phyloP scores from a whole-genome alignment of 2,329 filamentous ascomycete genomes.

The Monosporascus sp. region DNA sequence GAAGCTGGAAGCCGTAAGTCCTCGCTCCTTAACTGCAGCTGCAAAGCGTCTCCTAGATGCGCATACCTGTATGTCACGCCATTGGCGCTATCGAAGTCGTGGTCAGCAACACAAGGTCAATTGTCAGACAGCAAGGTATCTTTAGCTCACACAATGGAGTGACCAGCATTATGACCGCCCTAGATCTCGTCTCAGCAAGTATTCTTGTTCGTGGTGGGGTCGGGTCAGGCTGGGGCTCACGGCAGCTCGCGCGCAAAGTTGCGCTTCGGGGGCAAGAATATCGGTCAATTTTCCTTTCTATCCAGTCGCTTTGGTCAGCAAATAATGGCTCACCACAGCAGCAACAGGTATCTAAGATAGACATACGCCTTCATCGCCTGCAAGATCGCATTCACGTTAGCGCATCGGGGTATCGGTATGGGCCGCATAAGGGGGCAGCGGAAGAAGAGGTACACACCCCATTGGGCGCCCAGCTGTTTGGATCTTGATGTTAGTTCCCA shows the following conservation, averaged over 20 bases:
- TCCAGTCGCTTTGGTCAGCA: too few relatives aligned
- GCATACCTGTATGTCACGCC: slow-evolving; percentile 3
- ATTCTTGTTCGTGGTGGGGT: background rate
- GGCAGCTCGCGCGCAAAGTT: slow-evolving; percentile 5
- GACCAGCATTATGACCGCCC: slow-evolving; percentile 8
- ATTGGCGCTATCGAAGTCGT: background rate
- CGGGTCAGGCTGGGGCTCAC: background rate
- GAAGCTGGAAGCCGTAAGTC: slow-evolving; percentile 33
- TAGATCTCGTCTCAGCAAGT: background rate
- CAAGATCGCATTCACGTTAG: too few relatives aligned
- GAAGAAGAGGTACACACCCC: too few relatives aligned
- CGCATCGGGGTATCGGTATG: too few relatives aligned
- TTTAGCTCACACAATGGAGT: slow-evolving; percentile 4
- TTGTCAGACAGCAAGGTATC: background rate
- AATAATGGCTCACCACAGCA: too few relatives aligned
- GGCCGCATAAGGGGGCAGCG: too few relatives aligned
- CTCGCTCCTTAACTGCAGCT: background rate
- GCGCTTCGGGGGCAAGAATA: slow-evolving; percentile 3
- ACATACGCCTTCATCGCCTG: too few relatives aligned
- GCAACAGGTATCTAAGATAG: too few relatives aligned
- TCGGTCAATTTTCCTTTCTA: slow-evolving; percentile 5
- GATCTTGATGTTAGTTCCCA: too few relatives aligned
- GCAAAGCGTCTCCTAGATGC: background rate
- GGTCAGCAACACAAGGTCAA: background rate
- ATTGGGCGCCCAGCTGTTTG: too few relatives aligned